phyloP scores from a whole-genome alignment of 257 asterid species.

The Ajuga chamaepitys region DNA sequence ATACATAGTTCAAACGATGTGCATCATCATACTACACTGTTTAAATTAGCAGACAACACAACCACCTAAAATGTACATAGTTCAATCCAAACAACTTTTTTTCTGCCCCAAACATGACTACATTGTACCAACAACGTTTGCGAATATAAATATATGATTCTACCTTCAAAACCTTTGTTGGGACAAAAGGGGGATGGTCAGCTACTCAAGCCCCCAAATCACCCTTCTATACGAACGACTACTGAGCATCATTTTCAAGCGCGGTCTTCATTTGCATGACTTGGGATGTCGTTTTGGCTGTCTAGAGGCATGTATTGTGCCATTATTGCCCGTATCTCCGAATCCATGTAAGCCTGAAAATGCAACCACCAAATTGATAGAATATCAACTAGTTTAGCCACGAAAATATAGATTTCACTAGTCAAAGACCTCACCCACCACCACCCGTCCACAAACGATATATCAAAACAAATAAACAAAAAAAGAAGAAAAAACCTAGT shows the following conservation, averaged over 20 bases:
- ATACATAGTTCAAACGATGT: not conserved
- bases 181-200: constrained; percentile 3
- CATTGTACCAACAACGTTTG: constrained; percentile 21
- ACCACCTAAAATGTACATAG: constrained; percentile 20
- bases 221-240: not conserved
- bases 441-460: no score
- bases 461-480: no score
- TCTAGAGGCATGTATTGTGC: constrained; percentile 91
- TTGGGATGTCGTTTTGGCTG: constrained; percentile 63
- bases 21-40: not conserved
- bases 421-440: no score
- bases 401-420: no score
- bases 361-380: constrained; percentile 11
- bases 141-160: constrained; percentile 2
- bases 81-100: constrained; percentile 11
- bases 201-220: not conserved
- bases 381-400: no score
- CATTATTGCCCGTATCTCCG: constrained; percentile 86
- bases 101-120: constrained; percentile 5
- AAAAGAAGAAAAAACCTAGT: no score
- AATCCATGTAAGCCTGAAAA: constrained; percentile 77
- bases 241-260: constrained; percentile 32
- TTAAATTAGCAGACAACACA: not conserved
- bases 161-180: constrained; percentile 22
- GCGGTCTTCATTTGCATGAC: constrained; percentile 39